Percentiles rank a stretch among this genome's conserved stretches.
Evolutionary conservation across 2,329 filamentous ascomycete species (phyloP).

Genomic region (Colletotrichum lupini): DNA sequence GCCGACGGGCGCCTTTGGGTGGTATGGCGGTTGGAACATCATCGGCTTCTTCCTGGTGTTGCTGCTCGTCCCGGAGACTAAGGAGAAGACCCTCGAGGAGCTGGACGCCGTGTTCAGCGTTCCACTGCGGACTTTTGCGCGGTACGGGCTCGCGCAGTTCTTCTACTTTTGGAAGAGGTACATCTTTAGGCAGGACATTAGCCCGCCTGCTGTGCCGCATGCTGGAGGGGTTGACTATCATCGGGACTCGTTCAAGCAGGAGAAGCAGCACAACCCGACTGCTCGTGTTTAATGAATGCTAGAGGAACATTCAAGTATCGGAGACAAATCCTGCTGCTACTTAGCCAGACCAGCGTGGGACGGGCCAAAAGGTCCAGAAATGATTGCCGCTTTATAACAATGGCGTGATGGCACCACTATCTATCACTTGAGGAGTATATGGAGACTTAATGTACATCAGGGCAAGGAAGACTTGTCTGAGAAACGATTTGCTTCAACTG

Average conservation of each 20-base stretch:
- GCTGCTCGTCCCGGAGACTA: slow-evolving; percentile 57
- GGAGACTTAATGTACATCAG: too few species aligned
- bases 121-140: background rate
- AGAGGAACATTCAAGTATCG: background rate
- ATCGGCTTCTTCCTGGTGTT: slow-evolving; percentile 56
- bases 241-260: background rate
- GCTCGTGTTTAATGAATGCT: slow-evolving; percentile 3
- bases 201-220: slow-evolving; percentile 29
- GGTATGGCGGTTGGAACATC: slow-evolving; percentile 61
- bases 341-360: background rate
- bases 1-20: slow-evolving; percentile 59
- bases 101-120: slow-evolving; percentile 43
- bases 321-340: background rate
- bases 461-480: too few species aligned
- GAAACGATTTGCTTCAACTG: too few species aligned
- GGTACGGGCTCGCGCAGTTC: slow-evolving; percentile 40
- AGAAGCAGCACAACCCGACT: background rate
- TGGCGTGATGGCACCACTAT: background rate
- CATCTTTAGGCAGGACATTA: slow-evolving; percentile 34
- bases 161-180: slow-evolving; percentile 40
- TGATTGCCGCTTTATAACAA: background rate
- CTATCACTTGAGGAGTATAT: too few species aligned
- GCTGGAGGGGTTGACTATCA: background rate
- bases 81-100: slow-evolving; percentile 57
- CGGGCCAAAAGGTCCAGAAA: background rate